These are phyloP conservation scores for Avicennia marina DNA, from an alignment of 257 asterid species.

Conservation along the genomic window DNA sequence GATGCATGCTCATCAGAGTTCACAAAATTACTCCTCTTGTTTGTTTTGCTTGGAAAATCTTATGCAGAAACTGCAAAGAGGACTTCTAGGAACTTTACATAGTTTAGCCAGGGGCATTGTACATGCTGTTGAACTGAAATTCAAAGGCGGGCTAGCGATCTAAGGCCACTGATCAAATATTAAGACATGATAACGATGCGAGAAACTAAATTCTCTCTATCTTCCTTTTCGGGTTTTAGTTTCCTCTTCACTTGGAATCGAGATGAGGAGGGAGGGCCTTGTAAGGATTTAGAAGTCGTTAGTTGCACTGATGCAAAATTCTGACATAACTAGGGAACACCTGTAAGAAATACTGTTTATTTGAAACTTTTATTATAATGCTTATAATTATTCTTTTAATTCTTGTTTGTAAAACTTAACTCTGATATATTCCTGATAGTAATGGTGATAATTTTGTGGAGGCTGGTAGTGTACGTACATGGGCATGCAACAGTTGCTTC, in stretches of 20 bases:
- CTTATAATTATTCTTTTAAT: slow-evolving; percentile 4
- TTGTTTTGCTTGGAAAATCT: slow-evolving; percentile 6
- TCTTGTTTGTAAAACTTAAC: slow-evolving; percentile 3
- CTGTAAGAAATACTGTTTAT: slow-evolving; percentile 15
- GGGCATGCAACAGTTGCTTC: neutral
- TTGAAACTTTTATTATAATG: neutral
- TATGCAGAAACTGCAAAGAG: slow-evolving; percentile 12
- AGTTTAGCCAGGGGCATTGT: slow-evolving; percentile 18
- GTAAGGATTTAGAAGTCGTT: slow-evolving; percentile 35
- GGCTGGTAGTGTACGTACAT: neutral
- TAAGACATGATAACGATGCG: neutral
- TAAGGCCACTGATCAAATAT: slow-evolving; percentile 14
- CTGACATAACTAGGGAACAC: slow-evolving; percentile 19
- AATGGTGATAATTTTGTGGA: no score
- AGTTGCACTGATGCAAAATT: slow-evolving; percentile 32
- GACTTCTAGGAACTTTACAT: slow-evolving; percentile 15
- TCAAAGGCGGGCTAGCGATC: slow-evolving; percentile 3
- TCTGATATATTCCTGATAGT: no score
- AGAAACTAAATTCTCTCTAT: slow-evolving; percentile 15
- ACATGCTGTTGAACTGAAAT: neutral
- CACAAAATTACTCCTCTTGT: slow-evolving; percentile 18
- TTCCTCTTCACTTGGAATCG: slow-evolving; percentile 17
- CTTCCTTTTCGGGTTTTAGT: slow-evolving; percentile 10
- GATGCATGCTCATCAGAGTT: slow-evolving; percentile 4
- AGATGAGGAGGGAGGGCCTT: slow-evolving; percentile 31